Evolutionary conservation across 495 filamentous ascomycete species (phyloP).

Genomic region (Darksidea phi): DNA sequence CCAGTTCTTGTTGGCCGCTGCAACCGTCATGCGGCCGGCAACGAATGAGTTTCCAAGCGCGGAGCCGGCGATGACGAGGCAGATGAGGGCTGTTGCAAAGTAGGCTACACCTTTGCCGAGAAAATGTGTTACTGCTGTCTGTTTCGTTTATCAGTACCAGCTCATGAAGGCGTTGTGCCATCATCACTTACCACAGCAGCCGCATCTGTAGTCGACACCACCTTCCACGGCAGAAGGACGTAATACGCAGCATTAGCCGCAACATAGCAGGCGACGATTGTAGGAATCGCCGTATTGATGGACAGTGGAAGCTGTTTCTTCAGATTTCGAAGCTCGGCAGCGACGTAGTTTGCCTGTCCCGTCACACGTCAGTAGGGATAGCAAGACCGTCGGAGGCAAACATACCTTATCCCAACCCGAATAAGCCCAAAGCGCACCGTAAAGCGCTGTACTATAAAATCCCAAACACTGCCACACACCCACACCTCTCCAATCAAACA

Average conservation of each 20-base stretch:
- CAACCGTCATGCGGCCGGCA: constrained; percentile 56
- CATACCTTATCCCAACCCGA: constrained; percentile 61
- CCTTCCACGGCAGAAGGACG: constrained; percentile 55
- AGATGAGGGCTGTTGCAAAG: constrained; percentile 51
- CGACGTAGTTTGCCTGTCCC: constrained; percentile 54
- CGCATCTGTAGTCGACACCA: constrained; percentile 53
- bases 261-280: constrained; percentile 56
- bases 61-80: constrained; percentile 54
- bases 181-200: constrained; percentile 54
- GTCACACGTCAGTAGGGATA: not conserved
- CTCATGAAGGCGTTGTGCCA: not conserved
- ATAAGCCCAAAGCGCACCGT: constrained; percentile 59
- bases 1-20: constrained; percentile 54
- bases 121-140: constrained; percentile 56
- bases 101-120: constrained; percentile 51
- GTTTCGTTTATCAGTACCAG: not conserved
- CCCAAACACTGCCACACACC: constrained; percentile 53
- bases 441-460: constrained; percentile 54
- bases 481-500: constrained; percentile 50
- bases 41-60: constrained; percentile 58
- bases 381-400: not conserved
- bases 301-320: constrained; percentile 55
- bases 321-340: constrained; percentile 53
- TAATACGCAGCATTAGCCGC: constrained; percentile 56
- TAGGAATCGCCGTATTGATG: constrained; percentile 56